Percentiles rank a stretch among this genome's conserved stretches.
These are phyloP conservation scores for Circinella umbellata DNA, from an alignment of 371 early-diverging fungal genomes.

Conservation along the genomic window DNA sequence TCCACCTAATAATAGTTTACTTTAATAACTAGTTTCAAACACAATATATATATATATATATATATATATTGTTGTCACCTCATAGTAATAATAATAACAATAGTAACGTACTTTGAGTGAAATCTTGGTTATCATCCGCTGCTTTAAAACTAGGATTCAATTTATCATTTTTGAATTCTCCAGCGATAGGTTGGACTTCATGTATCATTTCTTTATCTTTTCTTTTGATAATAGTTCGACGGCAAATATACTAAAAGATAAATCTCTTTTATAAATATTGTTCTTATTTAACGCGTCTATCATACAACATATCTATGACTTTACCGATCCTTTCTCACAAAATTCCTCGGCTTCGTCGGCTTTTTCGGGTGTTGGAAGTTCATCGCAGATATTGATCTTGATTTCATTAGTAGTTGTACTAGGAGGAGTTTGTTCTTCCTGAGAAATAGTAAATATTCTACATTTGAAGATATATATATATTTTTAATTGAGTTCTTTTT, in stretches of 20 bases:
- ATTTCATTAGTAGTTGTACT: not conserved
- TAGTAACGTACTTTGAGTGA: conserved; percentile 22
- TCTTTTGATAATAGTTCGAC: conserved; percentile 10
- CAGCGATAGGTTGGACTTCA: conserved; percentile 19
- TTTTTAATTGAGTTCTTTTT: too few species aligned
- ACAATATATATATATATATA: too few species aligned
- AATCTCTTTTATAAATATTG: not conserved
- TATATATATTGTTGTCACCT: too few species aligned
- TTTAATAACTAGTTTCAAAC: too few species aligned
- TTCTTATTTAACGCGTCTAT: too few species aligned
- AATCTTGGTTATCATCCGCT: conserved; percentile 16
- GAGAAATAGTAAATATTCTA: conserved; percentile 18
- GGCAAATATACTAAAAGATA: conserved; percentile 23
- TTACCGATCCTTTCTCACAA: conserved; percentile 25
- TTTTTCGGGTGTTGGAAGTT: conserved; percentile 16
- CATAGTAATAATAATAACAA: too few species aligned
- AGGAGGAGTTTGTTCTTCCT: conserved; percentile 11
- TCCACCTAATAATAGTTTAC: conserved; percentile 12
- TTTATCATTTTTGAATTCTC: conserved; percentile 20
- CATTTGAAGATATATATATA: too few species aligned
- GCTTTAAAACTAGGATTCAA: conserved; percentile 20
- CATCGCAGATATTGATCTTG: conserved; percentile 27
- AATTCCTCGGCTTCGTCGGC: conserved; percentile 13
- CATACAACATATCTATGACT: too few species aligned
- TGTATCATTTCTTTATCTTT: conserved; percentile 11